phyloP scores from a whole-genome alignment of 1,284 basidiomycete species.

The Inonotus hispidus region DNA sequence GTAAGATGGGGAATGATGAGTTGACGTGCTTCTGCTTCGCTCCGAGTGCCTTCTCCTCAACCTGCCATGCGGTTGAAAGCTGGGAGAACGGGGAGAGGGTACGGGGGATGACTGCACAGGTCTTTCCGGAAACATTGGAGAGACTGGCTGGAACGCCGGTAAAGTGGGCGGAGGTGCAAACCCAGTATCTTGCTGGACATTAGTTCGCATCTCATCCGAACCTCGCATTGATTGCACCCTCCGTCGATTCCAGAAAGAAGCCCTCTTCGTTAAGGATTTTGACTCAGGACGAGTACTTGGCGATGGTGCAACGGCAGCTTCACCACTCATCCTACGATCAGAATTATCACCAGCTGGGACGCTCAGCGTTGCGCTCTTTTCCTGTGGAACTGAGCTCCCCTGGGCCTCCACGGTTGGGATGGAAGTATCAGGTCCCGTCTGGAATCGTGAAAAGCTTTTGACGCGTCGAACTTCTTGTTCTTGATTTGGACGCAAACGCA shows the following conservation, averaged over 20 bases:
- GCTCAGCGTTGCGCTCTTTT: constrained; percentile 2
- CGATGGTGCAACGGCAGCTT: not conserved
- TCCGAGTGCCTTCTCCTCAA: constrained; percentile 52
- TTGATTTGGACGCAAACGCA: constrained; percentile 7
- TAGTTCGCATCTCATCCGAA: not conserved
- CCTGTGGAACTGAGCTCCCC: not conserved
- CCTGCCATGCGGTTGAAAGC: constrained; percentile 30
- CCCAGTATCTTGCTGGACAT: not conserved
- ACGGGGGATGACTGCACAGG: constrained; percentile 7
- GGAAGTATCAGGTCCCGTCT: not conserved
- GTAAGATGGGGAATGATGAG: constrained; percentile 19
- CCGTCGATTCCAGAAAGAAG: constrained; percentile 19
- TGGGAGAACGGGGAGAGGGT: constrained; percentile 23
- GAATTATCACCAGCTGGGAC: not conserved
- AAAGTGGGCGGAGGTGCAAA: constrained; percentile 8
- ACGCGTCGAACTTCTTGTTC: constrained; percentile 32
- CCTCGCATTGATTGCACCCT: constrained; percentile 16
- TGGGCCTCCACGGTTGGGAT: not conserved
- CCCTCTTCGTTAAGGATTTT: constrained; percentile 7
- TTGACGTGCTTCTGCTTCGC: constrained; percentile 29
- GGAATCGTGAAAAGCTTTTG: constrained; percentile 37
- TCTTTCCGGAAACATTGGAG: constrained; percentile 18
- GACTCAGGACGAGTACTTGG: not conserved
- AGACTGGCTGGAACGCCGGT: constrained; percentile 15
- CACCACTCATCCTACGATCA: not conserved